Base-by-base conservation (phyloP, 2,329 filamentous ascomycete genomes). In the Colletotrichum camelliae region DNA sequence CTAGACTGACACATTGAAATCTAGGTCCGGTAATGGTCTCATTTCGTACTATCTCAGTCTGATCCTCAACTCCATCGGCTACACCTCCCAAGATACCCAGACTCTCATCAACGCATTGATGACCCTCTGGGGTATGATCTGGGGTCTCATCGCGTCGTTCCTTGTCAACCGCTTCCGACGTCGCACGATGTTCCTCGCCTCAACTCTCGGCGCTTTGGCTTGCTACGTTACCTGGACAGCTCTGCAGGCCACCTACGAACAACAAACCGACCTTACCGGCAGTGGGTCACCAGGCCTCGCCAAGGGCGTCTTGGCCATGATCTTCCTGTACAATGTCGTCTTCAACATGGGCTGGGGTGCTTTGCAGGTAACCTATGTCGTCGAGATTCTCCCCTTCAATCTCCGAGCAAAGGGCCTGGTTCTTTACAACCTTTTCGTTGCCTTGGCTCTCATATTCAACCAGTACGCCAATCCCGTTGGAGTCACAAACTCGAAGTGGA, bases 341-440 rank as follows among this genome's bases (percentile, higher is more conserved):
- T 80, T 81, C 82, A 84, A 84, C 77, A 77, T 85, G 60, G 84
- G 85, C 70, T 86, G 82, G 82, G 83, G 83, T 48, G 83, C 84
- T 66, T 80, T 88, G 33, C 81, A 86, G 35, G 82, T 87, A 55
- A 83, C 83, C 18, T 89, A 88, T 79, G 81, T 82, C 16, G 84
- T 85, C 66, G 87, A 89, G 79, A 87, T 89, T 75, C 79, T 87
- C 16, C 85, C 85, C 0, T 86, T 81, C 75, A 80, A 81, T 21
- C 79, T 85, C 15, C 84, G 85, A 21, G 69, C 73, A 33, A 73
- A 68, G 72, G 85, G 83, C 7, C 77, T 83, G 48, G 80, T 82
- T 48, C 79, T 75, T 67, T 81, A 67, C 79, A 81, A 80, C 58
- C 74, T 79, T 16, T 78, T 79, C 35, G 78, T 79, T 4, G 77